Conservation (phyloP, 176 grass and related monocot genomes). For the Ampelocalamus luodianensis region DNA sequence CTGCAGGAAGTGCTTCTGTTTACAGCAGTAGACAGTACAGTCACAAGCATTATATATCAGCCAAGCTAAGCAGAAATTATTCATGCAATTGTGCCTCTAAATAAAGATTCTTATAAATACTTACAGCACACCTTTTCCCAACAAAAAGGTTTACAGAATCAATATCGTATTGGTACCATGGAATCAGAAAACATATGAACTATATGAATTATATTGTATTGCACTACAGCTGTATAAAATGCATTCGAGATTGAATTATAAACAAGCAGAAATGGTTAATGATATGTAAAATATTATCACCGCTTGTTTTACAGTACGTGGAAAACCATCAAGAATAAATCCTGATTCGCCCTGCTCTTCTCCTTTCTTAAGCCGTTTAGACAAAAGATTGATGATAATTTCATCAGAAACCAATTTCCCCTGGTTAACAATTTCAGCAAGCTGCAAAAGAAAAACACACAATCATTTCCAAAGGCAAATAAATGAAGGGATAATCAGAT, state of each 20-base stretch:
- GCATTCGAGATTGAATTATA: neutral
- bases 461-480: neutral
- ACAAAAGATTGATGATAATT: conserved; percentile 87
- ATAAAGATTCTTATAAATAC: neutral
- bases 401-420: conserved; percentile 94
- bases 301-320: conserved; percentile 91
- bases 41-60: neutral
- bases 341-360: conserved; percentile 84
- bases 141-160: neutral
- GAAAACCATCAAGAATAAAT: conserved; percentile 98
- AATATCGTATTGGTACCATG: neutral
- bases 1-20: neutral
- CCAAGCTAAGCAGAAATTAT: neutral
- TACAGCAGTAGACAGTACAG: neutral
- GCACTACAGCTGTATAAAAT: neutral
- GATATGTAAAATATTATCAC: conserved; percentile 54
- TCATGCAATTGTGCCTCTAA: neutral
- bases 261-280: neutral
- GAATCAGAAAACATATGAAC: neutral
- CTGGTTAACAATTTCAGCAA: conserved; percentile 81
- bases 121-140: neutral
- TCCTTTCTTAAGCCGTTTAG: conserved; percentile 74
- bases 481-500: neutral
- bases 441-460: conserved; percentile 48
- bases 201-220: conserved; percentile 8